phyloP scores from a whole-genome alignment of 352 stramenopile species.

The Pythium monospermum region DNA sequence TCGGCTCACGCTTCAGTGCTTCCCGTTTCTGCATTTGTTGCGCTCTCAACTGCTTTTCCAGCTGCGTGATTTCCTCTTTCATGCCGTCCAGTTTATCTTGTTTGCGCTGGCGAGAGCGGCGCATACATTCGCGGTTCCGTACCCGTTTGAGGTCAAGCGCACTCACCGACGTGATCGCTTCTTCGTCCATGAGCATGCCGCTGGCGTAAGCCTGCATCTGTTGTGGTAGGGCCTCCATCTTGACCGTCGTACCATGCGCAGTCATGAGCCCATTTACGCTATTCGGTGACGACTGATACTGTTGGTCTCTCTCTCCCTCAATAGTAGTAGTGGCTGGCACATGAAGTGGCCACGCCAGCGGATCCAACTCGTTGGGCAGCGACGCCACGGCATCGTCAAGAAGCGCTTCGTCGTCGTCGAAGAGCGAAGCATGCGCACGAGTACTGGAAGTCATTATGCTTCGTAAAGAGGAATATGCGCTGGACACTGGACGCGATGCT shows the following conservation, averaged over 20 bases:
- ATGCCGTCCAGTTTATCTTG: constrained; percentile 16
- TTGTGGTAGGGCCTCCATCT: constrained; percentile 8
- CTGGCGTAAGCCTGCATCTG: not conserved
- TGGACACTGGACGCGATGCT: not conserved
- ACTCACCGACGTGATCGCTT: not conserved
- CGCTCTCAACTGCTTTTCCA: constrained; percentile 9
- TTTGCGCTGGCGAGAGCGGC: constrained; percentile 11
- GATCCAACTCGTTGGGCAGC: constrained; percentile 2
- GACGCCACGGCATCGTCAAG: constrained; percentile 3
- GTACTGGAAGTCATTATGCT: not conserved
- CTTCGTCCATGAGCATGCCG: not conserved
- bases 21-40: constrained; percentile 12
- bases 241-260: no score
- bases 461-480: not conserved
- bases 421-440: no score
- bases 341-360: not conserved
- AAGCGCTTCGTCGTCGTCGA: not conserved
- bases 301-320: not conserved
- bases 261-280: constrained; percentile 7
- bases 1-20: not conserved
- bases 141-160: constrained; percentile 21
- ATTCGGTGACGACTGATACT: constrained; percentile 15
- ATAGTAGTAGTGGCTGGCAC: not conserved
- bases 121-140: constrained; percentile 25
- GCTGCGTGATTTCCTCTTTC: constrained; percentile 14